These are phyloP conservation scores for Homolaphlyctis polyrhiza DNA, from an alignment of 371 early-diverging fungal species.

Conservation along the genomic window DNA sequence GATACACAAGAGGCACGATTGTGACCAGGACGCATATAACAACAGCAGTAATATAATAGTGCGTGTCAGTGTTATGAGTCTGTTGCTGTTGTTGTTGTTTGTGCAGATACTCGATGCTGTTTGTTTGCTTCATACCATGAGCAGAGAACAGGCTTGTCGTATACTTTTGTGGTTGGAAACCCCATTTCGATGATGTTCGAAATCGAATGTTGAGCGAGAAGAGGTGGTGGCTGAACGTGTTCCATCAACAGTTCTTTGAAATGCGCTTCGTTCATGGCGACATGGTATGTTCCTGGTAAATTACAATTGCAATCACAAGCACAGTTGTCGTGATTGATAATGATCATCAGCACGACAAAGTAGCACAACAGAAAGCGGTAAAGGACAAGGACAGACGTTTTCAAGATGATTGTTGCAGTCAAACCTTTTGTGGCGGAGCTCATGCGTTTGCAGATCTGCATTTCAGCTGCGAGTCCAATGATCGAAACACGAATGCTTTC, in stretches of 20 bases:
- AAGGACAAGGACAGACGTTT: neutral
- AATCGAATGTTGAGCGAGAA: slow-evolving; percentile 49
- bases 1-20: no score
- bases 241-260: slow-evolving; percentile 38
- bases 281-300: slow-evolving; percentile 66
- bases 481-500: slow-evolving; percentile 77
- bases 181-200: slow-evolving; percentile 85
- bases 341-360: neutral
- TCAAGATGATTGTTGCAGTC: neutral
- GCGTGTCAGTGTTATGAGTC: no score
- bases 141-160: slow-evolving; percentile 67
- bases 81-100: no score
- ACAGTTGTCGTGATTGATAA: neutral
- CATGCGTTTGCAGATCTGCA: slow-evolving; percentile 73
- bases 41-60: no score
- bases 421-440: slow-evolving; percentile 75
- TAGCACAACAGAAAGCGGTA: no score
- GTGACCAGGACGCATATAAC: no score
- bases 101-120: no score
- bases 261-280: slow-evolving; percentile 79
- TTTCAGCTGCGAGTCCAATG: slow-evolving; percentile 86
- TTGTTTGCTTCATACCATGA: slow-evolving; percentile 82
- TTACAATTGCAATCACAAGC: neutral
- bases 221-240: slow-evolving; percentile 60
- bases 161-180: slow-evolving; percentile 66